Percentiles rank a stretch among this genome's conserved stretches.
Conservation (phyloP, 2,329 filamentous ascomycete genomes). For the Alternaria metachromatica region DNA sequence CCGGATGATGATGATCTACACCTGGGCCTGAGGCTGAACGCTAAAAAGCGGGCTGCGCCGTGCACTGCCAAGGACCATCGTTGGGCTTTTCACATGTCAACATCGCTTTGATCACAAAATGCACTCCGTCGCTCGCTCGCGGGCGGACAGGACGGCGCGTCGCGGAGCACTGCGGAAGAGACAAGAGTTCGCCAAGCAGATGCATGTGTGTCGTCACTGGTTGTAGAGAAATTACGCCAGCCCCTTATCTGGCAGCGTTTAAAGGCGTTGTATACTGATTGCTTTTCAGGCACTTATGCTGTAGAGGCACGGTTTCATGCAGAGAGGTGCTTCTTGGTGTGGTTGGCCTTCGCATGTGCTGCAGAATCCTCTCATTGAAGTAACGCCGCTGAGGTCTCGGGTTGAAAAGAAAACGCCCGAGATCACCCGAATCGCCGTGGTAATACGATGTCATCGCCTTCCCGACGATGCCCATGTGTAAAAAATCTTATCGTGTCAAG, state of each 20-base stretch:
- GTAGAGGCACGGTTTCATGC: background rate
- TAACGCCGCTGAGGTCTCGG: background rate
- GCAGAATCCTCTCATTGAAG: background rate
- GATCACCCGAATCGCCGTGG: background rate
- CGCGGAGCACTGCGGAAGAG: conserved; percentile 1
- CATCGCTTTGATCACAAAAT: conserved; percentile 1
- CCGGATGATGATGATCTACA: conserved; percentile 12
- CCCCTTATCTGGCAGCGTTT: background rate
- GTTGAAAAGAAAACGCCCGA: background rate
- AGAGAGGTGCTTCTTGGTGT: background rate
- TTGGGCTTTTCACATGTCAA: conserved; percentile 8
- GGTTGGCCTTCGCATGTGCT: background rate
- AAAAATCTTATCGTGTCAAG: background rate
- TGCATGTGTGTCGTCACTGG: background rate
- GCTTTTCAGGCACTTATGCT: background rate
- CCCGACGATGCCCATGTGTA: background rate
- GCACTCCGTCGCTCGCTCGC: background rate
- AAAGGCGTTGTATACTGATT: background rate
- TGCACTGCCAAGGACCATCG: conserved; percentile 1
- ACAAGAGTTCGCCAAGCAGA: background rate
- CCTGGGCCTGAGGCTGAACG: conserved; percentile 11
- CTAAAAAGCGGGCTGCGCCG: conserved; percentile 9
- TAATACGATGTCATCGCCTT: background rate
- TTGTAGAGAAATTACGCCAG: background rate
- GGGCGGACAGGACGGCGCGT: conserved; percentile 1